A percentile compares a stretch with the other conserved stretches of the same genome.
Evolutionary conservation across 1,284 basidiomycete genomes (phyloP).

Genomic region (Fomes fomentarius): DNA sequence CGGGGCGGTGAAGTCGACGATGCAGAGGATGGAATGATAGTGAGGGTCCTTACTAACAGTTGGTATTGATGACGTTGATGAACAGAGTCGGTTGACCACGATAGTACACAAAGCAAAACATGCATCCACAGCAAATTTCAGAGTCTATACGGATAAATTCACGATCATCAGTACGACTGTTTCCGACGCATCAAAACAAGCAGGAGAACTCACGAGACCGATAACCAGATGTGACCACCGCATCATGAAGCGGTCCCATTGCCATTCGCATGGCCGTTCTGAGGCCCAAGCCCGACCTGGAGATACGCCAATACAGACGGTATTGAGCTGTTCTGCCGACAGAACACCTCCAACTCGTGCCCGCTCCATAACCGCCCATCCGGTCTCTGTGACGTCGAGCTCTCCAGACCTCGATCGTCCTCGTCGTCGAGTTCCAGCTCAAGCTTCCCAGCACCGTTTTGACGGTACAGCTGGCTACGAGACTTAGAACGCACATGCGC

Average conservation of each 20-base stretch:
- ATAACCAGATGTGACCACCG: neutral
- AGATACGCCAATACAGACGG: constrained; percentile 56
- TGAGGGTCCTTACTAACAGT: constrained; percentile 13
- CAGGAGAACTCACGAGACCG: constrained; percentile 15
- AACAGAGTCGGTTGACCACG: constrained; percentile 11
- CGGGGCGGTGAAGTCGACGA: neutral
- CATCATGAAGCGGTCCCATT: constrained; percentile 21
- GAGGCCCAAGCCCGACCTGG: constrained; percentile 21
- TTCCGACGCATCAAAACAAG: neutral
- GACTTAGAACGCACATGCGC: constrained; percentile 68
- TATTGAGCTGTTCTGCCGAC: constrained; percentile 74
- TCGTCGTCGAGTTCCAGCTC: constrained; percentile 53
- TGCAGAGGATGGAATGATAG: neutral
- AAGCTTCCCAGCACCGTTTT: constrained; percentile 59
- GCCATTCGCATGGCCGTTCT: constrained; percentile 13
- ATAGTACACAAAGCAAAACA: constrained; percentile 26
- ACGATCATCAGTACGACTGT: neutral
- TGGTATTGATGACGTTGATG: constrained; percentile 1
- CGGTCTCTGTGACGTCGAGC: constrained; percentile 34
- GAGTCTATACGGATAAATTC: neutral
- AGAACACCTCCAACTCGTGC: constrained; percentile 68
- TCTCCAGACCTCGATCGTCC: constrained; percentile 27
- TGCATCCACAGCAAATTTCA: constrained; percentile 26
- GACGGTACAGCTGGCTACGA: constrained; percentile 66
- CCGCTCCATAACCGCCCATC: constrained; percentile 64